These are phyloP conservation scores for Ceratocystis cubensis DNA, from an alignment of 2,329 filamentous ascomycete species.

Conservation along the genomic window DNA sequence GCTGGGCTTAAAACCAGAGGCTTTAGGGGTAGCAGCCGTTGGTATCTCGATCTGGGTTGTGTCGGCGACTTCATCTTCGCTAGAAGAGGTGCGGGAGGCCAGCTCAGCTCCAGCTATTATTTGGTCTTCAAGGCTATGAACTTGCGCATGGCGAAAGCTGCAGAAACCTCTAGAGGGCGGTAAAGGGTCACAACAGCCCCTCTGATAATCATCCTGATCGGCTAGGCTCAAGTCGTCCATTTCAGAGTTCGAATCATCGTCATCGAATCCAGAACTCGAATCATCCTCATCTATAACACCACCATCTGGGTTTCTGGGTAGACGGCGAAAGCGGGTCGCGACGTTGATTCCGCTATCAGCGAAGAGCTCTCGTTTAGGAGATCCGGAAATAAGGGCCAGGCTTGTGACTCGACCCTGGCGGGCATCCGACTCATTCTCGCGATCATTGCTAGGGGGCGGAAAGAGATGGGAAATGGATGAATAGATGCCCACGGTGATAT, in stretches of 20 bases:
- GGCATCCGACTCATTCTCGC: not conserved
- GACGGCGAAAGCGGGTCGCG: constrained; percentile 1
- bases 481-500: not conserved
- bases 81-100: not conserved
- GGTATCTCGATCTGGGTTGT: not conserved
- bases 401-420: not conserved
- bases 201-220: not conserved
- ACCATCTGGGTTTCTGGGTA: not conserved
- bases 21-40: not conserved
- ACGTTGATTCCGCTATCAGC: not conserved
- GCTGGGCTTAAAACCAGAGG: not conserved
- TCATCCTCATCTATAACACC: not conserved
- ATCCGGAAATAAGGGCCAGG: not conserved
- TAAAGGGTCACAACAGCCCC: not conserved
- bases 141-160: not conserved
- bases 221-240: not conserved
- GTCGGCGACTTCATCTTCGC: not conserved
- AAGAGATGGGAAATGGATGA: not conserved
- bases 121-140: not conserved
- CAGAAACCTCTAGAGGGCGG: not conserved
- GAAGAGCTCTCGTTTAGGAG: not conserved
- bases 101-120: not conserved
- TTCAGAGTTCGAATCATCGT: not conserved
- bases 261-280: not conserved
- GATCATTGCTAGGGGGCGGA: not conserved